Evolutionary conservation across 306 rosid genomes (phyloP), one percentile per base, ranked within the genome.

Genomic region (Biancaea sappan): DNA sequence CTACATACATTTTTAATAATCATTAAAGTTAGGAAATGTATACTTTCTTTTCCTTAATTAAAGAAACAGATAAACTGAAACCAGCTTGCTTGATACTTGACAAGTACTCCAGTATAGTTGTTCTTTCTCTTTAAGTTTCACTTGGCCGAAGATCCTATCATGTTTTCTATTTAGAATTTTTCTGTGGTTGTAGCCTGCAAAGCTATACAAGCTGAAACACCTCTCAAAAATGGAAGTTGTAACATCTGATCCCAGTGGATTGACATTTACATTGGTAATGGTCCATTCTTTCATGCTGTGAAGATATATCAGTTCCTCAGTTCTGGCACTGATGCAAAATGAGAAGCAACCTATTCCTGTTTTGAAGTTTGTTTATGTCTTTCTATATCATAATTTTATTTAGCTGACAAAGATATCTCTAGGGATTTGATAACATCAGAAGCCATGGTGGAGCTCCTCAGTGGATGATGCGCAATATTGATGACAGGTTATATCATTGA

Each of bases 351-450:
- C 29, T 53, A 43, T 62, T 37, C 41, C 50, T 53, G 47, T 44
- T 54, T 52, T 77, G 50, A 38, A 50, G 51, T 65, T 65, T 75
- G 54, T 65, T 56, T 76, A 32, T 77, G 31, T 25, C 41, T 81
- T 28, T 53, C 13, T 50, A 26, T 34, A 15, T 50, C 28, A 38
- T 29, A 37, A 38, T 24, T 71, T 37, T 37, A 57, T 31, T 74
- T 40, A 5, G 54, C 41, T 73, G 50, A 56, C 76, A 69, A 84
- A 22, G 79, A 75, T 57, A 24, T 79, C 60, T 76, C 37, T 77
- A 94, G 99, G 99, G 96, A 74, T 94, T 94, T 75, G 99, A 92
- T 81, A 92, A 94, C 84, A 88, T 91, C 22, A 83, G 99, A 84
- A 92, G 82, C 84, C 96, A 92, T 62, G 86, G 82, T 75, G 96